Conservation (phyloP, 2,329 filamentous ascomycete genomes). For the Aureobasidium sp. region DNA sequence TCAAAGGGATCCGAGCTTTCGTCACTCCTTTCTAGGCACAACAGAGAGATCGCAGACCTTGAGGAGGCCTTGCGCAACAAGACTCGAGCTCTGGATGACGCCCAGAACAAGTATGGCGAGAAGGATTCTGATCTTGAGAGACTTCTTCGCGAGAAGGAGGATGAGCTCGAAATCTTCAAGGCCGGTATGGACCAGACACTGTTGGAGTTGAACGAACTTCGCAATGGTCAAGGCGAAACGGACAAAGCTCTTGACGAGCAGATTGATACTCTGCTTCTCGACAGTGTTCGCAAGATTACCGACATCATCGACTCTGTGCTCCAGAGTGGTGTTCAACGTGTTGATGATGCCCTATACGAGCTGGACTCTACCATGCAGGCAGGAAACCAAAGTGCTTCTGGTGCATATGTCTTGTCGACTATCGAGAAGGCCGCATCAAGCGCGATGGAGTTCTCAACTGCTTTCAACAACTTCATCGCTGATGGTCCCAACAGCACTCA, state of each 20-base stretch:
- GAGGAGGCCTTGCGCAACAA: conserved; percentile 87
- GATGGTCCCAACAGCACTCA: conserved; percentile 89
- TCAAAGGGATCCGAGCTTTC: conserved; percentile 94
- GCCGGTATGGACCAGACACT: conserved; percentile 95
- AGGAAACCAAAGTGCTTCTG: conserved; percentile 95
- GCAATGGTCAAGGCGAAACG: conserved; percentile 52
- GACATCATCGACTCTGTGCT: conserved; percentile 96
- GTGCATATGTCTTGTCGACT: conserved; percentile 89
- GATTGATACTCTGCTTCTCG: conserved; percentile 80
- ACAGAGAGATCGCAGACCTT: conserved; percentile 92
- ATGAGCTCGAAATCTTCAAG: conserved; percentile 97
- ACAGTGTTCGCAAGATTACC: conserved; percentile 88
- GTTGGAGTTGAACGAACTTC: conserved; percentile 84
- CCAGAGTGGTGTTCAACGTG: conserved; percentile 83
- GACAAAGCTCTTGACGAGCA: conserved; percentile 81
- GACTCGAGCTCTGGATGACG: conserved; percentile 76
- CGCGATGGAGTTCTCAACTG: conserved; percentile 93
- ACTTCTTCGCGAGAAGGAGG: conserved; percentile 85
- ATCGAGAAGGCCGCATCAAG: conserved; percentile 93
- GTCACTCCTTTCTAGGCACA: conserved; percentile 89
- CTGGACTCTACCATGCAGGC: conserved; percentile 97
- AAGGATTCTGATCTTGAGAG: conserved; percentile 80
- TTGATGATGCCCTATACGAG: conserved; percentile 95
- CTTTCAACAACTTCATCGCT: conserved; percentile 97
- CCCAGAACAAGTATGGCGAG: conserved; percentile 69